Evolutionary conservation across 2,329 filamentous ascomycete genomes (phyloP), one percentile per base, ranked within the genome.

Genomic region (Dothideomycetes sp.): DNA sequence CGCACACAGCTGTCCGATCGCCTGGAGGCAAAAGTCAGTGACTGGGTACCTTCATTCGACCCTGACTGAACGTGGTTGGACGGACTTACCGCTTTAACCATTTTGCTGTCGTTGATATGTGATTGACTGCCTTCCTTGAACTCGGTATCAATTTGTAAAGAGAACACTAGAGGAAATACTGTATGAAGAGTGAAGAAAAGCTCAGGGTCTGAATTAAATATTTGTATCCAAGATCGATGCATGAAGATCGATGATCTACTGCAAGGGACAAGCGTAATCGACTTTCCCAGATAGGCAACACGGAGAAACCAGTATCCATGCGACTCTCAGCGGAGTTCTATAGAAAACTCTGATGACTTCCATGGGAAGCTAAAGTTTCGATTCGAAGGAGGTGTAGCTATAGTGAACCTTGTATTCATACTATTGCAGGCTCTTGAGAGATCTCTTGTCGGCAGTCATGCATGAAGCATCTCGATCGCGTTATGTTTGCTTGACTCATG

Each of bases 1-100:
- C 25, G 87, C 88, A 64, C 86, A 88, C 62, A 95, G 77, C 64
- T 95, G 89, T 23, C 87, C 88, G 32, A 94, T 71, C 49, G 87
- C 87, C 86, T 93, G 45, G 12, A 28, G n/a, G 10, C 33, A n/a
- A 33, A 18, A 0, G 17, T 41, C 12, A 41, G 38, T 28, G 15
- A 15, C 3, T 20, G 17, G 19, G 20, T 41, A 3, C 3, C 3
- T n/a, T 11, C 15, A 33, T 11, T 43, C 4, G 17, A 13, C 29
- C 16, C 2, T 18, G 22, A 18, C 4, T 7, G 23, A 19, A 16
- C 12, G 13, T n/a, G 11, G 1, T 3, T n/a, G 12, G 6, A 5
- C 4, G 3, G 2, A 42, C 51, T 46, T 43, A 52, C 53, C 32
- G 49, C 51, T 31, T 52, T 48, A 31, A 48, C 52, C 53, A 54